These are phyloP conservation scores for Kodamaea ohmeri DNA, from an alignment of 1,139 yeast genomes.

Conservation along the genomic window DNA sequence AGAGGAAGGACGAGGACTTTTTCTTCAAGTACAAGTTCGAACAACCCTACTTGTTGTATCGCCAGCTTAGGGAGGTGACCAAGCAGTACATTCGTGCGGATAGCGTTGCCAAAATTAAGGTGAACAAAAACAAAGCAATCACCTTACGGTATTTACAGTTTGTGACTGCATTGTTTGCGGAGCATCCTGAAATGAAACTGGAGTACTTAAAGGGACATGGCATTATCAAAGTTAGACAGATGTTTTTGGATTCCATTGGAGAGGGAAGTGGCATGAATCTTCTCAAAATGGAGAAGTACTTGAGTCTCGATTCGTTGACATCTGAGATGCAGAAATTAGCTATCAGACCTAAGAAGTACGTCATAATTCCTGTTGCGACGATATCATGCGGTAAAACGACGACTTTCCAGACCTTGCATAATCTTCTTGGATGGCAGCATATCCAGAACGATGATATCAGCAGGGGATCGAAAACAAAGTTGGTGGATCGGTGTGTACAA, in stretches of 20 bases:
- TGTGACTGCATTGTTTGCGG: constrained; percentile 51
- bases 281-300: constrained; percentile 16
- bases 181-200: constrained; percentile 43
- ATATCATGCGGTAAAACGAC: constrained; percentile 97
- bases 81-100: constrained; percentile 45
- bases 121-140: constrained; percentile 50
- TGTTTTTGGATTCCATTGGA: constrained; percentile 46
- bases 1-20: constrained; percentile 39
- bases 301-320: constrained; percentile 2
- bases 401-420: constrained; percentile 56
- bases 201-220: constrained; percentile 61
- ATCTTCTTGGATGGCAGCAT: constrained; percentile 69
- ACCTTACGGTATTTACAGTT: constrained; percentile 70
- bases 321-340: constrained; percentile 13
- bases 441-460: constrained; percentile 82
- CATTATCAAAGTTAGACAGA: constrained; percentile 66
- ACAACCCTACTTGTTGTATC: constrained; percentile 87
- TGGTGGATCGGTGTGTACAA: constrained; percentile 49
- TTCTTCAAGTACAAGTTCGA: constrained; percentile 94
- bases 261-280: constrained; percentile 35
- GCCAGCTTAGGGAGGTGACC: constrained; percentile 89
- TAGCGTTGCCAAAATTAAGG: constrained; percentile 28
- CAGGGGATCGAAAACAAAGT: constrained; percentile 46
- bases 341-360: constrained; percentile 40
- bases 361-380: constrained; percentile 81